Percentiles rank a stretch among this genome's conserved stretches.
These are phyloP conservation scores for Grigorovia jiainica DNA, from an alignment of 805 yeast species.

Conservation along the genomic window DNA sequence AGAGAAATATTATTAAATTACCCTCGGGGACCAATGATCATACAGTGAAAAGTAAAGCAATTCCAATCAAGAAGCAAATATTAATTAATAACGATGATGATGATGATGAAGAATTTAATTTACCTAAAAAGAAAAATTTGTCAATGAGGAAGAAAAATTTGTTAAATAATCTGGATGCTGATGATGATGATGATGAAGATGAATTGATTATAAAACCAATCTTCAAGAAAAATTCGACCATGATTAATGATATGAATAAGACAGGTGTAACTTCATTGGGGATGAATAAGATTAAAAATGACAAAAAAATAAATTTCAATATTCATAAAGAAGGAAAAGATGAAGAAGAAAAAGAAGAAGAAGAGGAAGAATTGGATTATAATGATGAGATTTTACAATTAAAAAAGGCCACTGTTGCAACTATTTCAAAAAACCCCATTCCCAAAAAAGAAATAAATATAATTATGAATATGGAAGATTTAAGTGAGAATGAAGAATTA, in stretches of 20 bases:
- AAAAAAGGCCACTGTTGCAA: too few relatives aligned
- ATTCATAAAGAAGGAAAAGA: too few relatives aligned
- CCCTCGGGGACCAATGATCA: not conserved
- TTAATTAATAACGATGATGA: not conserved
- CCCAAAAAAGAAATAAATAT: not conserved
- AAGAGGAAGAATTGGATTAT: not conserved
- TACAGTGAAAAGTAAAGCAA: not conserved
- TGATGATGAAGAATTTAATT: not conserved
- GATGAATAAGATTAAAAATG: too few relatives aligned
- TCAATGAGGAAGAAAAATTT: not conserved
- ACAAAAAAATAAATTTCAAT: too few relatives aligned
- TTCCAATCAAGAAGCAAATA: not conserved
- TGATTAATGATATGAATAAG: too few relatives aligned
- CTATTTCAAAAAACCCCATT: too few relatives aligned
- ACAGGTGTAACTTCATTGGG: too few relatives aligned
- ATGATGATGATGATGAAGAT: not conserved
- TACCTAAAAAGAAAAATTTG: not conserved
- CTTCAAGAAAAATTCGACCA: too few relatives aligned
- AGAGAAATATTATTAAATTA: slow-evolving; percentile 7
- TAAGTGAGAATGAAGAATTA: not conserved
- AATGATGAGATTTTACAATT: slow-evolving; percentile 1
- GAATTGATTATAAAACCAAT: not conserved
- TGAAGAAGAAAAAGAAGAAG: not conserved
- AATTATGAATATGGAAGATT: slow-evolving; percentile 4
- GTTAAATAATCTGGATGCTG: not conserved